Base-by-base conservation (phyloP, 208 protist genomes). In the Naegleria fowleri region DNA sequence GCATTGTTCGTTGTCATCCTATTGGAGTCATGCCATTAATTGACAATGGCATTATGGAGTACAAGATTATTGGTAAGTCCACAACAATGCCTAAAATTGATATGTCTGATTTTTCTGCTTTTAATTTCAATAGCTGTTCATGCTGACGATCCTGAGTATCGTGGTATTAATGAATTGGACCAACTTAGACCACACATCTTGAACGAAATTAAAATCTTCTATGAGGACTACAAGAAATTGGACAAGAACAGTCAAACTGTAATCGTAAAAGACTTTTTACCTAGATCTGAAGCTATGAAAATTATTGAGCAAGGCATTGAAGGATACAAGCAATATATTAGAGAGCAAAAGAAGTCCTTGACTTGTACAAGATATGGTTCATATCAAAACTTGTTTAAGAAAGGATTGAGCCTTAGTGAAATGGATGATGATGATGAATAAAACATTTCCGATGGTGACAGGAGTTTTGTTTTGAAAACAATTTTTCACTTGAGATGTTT, bases 21-120 rank as follows among this genome's bases (percentile, higher is more conserved):
- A 91, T 91, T 91, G 90, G 90, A 33, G 52, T 91, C 15, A 43
- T 91, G 22, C 55, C 25, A 19, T 79, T 86, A 25, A 91, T 91
- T 75, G 90, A 91, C 33, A 36, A 91, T 29, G 58, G 87, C 0
- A 79, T 48, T 6, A 33, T n/a, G 5, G 58, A 91, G 55, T 43
- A 48, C 38, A 88, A 91, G 5, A 5, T 86, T 86, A 48, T 86
- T 67, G 55, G 55, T 67, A 67, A 29, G 55, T 67, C 5, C 19
- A 84, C 11, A 33, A 22, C 22, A 0, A 41, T 16, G 16, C 33
- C 16, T 3, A 41, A 38, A 84, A 41, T 40, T 84, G 33, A n/a
- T n/a, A n/a, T n/a, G n/a, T n/a, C n/a, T n/a, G 9, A 36, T 1
- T 48, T 48, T 48, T 9, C 29, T 41, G 29, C 2, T 38, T 36